A percentile compares a stretch with the other conserved stretches of the same genome.
phyloP scores from a whole-genome alignment of 306 rosid species.

The Rosa rugosa region DNA sequence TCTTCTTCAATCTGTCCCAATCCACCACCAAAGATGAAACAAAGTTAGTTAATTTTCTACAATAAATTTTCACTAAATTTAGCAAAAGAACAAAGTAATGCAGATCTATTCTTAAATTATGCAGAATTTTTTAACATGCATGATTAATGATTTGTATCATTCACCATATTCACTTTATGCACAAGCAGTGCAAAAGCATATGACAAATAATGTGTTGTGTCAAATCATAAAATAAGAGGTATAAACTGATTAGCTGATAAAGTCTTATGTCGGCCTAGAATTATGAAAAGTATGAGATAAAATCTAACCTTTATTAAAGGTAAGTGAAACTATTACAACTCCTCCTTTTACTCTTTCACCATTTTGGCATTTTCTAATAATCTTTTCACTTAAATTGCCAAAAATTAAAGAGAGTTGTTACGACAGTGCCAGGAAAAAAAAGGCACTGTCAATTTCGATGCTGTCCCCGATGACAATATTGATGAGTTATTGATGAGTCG shows the following conservation, averaged over 20 bases:
- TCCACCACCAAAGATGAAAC: not conserved
- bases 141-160: not conserved
- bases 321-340: not conserved
- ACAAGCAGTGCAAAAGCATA: not conserved
- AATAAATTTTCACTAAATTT: not conserved
- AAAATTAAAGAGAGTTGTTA: not conserved
- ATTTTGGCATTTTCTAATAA: not conserved
- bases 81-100: not conserved
- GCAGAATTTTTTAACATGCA: not conserved
- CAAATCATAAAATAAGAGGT: conserved; percentile 11
- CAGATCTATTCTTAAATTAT: not conserved
- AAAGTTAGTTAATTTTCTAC: not conserved
- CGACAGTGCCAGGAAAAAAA: not conserved
- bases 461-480: too few species aligned
- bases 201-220: not conserved
- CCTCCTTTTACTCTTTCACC: not conserved
- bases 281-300: not conserved
- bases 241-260: not conserved
- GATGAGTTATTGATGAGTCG: too few species aligned
- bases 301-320: not conserved
- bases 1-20: conserved; percentile 77
- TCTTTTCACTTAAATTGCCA: not conserved
- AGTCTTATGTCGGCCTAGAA: not conserved
- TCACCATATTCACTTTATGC: conserved; percentile 1
- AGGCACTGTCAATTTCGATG: not conserved